These are phyloP conservation scores for Ceratobasidium sp. DNA, from an alignment of 1,284 basidiomycete genomes.

Conservation along the genomic window DNA sequence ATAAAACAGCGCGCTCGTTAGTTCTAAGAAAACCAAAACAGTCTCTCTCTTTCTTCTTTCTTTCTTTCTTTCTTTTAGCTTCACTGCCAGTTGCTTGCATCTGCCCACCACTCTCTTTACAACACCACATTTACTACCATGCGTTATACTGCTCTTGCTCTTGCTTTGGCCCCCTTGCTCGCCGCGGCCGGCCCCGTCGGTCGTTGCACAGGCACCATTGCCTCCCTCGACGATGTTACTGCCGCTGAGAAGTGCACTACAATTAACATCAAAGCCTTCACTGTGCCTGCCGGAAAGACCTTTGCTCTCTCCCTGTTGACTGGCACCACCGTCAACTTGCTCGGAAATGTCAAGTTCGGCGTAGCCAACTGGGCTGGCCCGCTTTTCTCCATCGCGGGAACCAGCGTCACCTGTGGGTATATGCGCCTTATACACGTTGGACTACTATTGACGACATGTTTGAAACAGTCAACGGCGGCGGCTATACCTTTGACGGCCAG, in stretches of 20 bases:
- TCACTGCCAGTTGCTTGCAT: constrained; percentile 16
- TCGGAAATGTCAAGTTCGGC: constrained; percentile 66
- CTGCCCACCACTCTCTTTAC: constrained; percentile 16
- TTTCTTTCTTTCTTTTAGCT: neutral
- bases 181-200: constrained; percentile 32
- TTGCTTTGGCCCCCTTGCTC: constrained; percentile 16
- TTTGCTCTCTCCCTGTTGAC: constrained; percentile 59
- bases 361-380: constrained; percentile 62
- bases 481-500: constrained; percentile 63
- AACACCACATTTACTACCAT: constrained; percentile 4
- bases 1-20: neutral
- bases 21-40: neutral
- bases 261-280: constrained; percentile 48
- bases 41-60: constrained; percentile 12
- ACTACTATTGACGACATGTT: neutral
- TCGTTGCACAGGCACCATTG: constrained; percentile 51
- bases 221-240: constrained; percentile 46
- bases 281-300: constrained; percentile 59
- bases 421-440: neutral
- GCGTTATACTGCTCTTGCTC: constrained; percentile 10
- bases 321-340: constrained; percentile 64
- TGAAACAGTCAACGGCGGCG: constrained; percentile 63
- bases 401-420: constrained; percentile 59
- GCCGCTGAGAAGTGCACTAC: constrained; percentile 50
- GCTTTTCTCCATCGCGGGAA: constrained; percentile 58